These are phyloP conservation scores for Xylaria nigripes DNA, from an alignment of 495 filamentous ascomycete species.

Conservation along the genomic window DNA sequence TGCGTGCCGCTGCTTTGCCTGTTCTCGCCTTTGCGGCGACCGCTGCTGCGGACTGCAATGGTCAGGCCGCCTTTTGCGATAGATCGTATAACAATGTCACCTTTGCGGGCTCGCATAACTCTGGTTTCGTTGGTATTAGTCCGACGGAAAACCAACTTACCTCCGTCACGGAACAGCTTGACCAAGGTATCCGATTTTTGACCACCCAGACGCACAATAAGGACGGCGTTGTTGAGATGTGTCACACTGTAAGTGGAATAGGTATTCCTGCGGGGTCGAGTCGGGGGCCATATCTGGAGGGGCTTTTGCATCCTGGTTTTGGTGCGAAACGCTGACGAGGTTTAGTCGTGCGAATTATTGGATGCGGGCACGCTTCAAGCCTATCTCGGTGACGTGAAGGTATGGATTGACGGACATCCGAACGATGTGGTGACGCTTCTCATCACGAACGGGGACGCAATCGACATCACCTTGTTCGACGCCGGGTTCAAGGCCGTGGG, in stretches of 20 bases:
- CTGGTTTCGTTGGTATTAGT: conserved; percentile 57
- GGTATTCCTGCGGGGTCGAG: neutral
- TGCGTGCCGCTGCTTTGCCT: conserved; percentile 14
- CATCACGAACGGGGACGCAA: conserved; percentile 64
- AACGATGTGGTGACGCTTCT: conserved; percentile 77
- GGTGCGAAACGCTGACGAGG: neutral
- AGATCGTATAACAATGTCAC: conserved; percentile 71
- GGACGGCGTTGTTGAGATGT: conserved; percentile 40
- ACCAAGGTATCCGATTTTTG: conserved; percentile 74
- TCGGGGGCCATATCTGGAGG: neutral
- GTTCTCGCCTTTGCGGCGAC: conserved; percentile 15
- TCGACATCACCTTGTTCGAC: conserved; percentile 51
- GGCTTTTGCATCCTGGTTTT: no score
- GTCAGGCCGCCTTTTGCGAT: conserved; percentile 61
- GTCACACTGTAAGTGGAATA: conserved; percentile 50
- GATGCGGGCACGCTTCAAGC: conserved; percentile 59
- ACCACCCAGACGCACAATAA: conserved; percentile 65
- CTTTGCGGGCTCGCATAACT: conserved; percentile 70
- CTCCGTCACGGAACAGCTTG: conserved; percentile 57
- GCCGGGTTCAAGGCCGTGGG: conserved; percentile 53
- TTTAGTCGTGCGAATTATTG: conserved; percentile 52
- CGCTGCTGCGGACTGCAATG: conserved; percentile 54
- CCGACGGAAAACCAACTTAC: conserved; percentile 62
- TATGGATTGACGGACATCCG: conserved; percentile 62
- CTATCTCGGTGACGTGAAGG: conserved; percentile 54